phyloP scores from a whole-genome alignment of 257 asterid species.

The Perilla frutescens region DNA sequence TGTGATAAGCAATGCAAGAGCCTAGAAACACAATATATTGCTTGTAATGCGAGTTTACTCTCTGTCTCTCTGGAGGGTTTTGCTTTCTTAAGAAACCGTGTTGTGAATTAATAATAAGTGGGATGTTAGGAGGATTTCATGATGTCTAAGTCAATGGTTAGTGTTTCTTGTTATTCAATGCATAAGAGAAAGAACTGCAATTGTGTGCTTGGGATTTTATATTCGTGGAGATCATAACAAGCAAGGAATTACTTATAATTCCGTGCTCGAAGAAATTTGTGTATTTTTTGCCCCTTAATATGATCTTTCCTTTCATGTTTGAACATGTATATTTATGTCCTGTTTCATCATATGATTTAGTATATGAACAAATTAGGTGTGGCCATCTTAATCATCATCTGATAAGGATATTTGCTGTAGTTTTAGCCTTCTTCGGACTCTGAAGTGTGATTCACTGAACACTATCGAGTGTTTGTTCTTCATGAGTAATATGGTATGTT shows the following conservation, averaged over 20 bases:
- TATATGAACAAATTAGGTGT: constrained; percentile 11
- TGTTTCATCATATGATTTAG: constrained; percentile 14
- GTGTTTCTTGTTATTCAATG: background rate
- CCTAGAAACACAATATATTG: background rate
- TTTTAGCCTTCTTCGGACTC: constrained; percentile 14
- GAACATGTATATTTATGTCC: constrained; percentile 13
- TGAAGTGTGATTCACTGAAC: constrained; percentile 25
- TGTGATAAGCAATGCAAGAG: background rate
- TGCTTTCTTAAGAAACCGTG: background rate
- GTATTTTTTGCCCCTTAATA: background rate
- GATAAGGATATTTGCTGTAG: constrained; percentile 29
- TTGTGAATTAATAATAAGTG: background rate
- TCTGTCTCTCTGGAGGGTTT: background rate
- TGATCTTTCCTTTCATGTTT: constrained; percentile 21
- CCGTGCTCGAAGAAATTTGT: background rate
- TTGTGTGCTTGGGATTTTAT: background rate
- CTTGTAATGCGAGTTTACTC: background rate
- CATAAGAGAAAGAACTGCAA: background rate
- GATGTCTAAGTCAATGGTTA: background rate
- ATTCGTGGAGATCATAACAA: background rate
- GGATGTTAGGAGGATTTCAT: background rate
- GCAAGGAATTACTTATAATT: background rate
- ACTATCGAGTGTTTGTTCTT: background rate
- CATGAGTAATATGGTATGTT: constrained; percentile 50
- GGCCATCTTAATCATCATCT: constrained; percentile 12